Base-by-base conservation (phyloP, 108 stramenopile genomes). In the Cyclotella baltica region DNA sequence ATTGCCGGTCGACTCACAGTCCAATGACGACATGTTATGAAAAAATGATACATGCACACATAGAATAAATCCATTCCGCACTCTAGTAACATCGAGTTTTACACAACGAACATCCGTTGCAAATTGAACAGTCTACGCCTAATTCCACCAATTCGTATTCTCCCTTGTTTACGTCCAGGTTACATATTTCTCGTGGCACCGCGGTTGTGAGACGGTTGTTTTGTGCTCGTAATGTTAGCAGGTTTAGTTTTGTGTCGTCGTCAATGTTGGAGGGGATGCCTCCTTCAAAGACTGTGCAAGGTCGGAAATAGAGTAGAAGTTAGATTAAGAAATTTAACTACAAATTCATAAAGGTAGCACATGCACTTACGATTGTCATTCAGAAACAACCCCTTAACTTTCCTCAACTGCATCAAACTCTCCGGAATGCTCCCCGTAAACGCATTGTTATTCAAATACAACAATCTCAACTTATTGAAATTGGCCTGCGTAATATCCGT, bases 361-460 rank as follows among this genome's bases (percentile, higher is more conserved):
- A 1, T 48, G 23, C 0, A 70, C 77, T 72, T 50, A 78, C 77
- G 46, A 72, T 82, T 82, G 37, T 82, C 75, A 72, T 82, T 82
- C 15, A 82, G 75, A 47, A 76, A 82, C 27, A 82, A 58, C 9
- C 53, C 75, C 29, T 82, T 82, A 56, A 82, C 62, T 48, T 82
- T 82, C 48, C 34, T 63, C 56, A 82, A 51, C 37, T 76, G 73
- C 73, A 72, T 72, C 63, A 96, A 43, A 19, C 80, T 64, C 28
- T 77, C 58, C 16, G 95, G 93, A 47, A 96, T 88, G 18, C 78
- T 70, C 3, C 95, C 95, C 38, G 62, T 74, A 22, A 96, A 84
- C 11, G 46, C 37, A 67, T 93, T 91, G 67, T 89, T 74, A 63
- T 84, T 75, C 11, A 91, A 63, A 73, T 92, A 94, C 22, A 94